Percentiles rank a stretch among this genome's conserved stretches.
phyloP scores from a whole-genome alignment of 176 grass and related monocot species.

The Otatea glauca region DNA sequence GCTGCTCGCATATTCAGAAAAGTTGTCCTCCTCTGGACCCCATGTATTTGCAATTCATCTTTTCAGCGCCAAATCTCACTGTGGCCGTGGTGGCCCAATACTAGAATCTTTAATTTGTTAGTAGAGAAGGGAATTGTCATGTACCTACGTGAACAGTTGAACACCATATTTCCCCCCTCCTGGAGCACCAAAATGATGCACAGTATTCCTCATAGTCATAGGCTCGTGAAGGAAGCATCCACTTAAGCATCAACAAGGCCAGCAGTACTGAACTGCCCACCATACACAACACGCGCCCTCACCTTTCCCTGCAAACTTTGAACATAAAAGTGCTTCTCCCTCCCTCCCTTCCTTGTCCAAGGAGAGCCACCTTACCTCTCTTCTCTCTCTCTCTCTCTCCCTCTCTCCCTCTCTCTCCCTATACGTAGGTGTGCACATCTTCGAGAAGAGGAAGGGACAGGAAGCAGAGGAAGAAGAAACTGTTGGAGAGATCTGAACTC shows the following conservation, averaged over 20 bases:
- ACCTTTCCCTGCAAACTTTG: constrained; percentile 27
- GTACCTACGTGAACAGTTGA: not conserved
- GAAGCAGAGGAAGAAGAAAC: constrained; percentile 2
- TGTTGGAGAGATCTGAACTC: not conserved
- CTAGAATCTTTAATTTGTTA: constrained; percentile 39
- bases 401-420: not conserved
- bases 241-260: constrained; percentile 42
- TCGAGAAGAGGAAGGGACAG: constrained; percentile 18
- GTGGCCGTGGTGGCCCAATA: not conserved
- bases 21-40: not conserved
- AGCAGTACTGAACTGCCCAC: too few relatives aligned
- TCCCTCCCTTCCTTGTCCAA: constrained; percentile 19
- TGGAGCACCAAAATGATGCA: constrained; percentile 43
- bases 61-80: constrained; percentile 17
- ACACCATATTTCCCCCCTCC: not conserved
- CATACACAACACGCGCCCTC: constrained; percentile 32
- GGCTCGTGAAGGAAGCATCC: constrained; percentile 56
- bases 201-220: constrained; percentile 55
- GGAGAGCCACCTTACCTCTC: constrained; percentile 7
- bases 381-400: too few relatives aligned
- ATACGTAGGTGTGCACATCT: not conserved
- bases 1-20: too few relatives aligned
- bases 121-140: constrained; percentile 14
- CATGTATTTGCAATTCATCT: constrained; percentile 19
- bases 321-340: constrained; percentile 56